These are phyloP conservation scores for Phytophthora pisi DNA, from an alignment of 352 stramenopile species.

Conservation along the genomic window DNA sequence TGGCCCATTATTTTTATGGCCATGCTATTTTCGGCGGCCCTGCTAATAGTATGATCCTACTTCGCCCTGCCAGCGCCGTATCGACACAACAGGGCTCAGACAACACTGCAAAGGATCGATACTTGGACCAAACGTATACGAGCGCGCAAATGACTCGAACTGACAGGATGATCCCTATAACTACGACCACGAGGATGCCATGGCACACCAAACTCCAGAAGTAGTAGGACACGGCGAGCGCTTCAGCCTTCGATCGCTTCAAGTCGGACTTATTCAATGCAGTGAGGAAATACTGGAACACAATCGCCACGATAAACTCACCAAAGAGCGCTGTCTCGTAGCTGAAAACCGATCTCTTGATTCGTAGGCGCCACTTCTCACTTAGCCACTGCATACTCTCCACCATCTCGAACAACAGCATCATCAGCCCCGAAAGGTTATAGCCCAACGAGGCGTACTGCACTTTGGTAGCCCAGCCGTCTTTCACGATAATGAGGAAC, in stretches of 20 bases:
- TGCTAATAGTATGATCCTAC: slow-evolving; percentile 4
- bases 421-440: slow-evolving; percentile 28
- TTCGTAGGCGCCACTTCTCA: slow-evolving; percentile 6
- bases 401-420: slow-evolving; percentile 37
- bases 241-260: slow-evolving; percentile 6
- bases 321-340: slow-evolving; percentile 18
- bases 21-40: too few relatives aligned
- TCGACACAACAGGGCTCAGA: slow-evolving; percentile 14
- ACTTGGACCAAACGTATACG: slow-evolving; percentile 3
- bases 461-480: slow-evolving; percentile 6
- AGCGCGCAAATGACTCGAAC: not conserved
- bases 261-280: slow-evolving; percentile 16
- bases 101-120: slow-evolving; percentile 8
- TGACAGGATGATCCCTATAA: slow-evolving; percentile 5
- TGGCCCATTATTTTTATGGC: too few relatives aligned
- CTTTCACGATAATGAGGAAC: slow-evolving; percentile 31
- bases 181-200: slow-evolving; percentile 9
- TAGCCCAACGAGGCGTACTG: slow-evolving; percentile 35
- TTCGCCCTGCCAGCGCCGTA: not conserved
- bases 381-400: slow-evolving; percentile 16
- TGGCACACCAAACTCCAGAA: slow-evolving; percentile 16
- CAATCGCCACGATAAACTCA: not conserved
- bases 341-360: slow-evolving; percentile 27
- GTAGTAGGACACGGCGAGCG: slow-evolving; percentile 15
- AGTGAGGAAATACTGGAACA: slow-evolving; percentile 15